Evolutionary conservation across 2,329 filamentous ascomycete species (phyloP).

Genomic region (Pezicula radicicola): DNA sequence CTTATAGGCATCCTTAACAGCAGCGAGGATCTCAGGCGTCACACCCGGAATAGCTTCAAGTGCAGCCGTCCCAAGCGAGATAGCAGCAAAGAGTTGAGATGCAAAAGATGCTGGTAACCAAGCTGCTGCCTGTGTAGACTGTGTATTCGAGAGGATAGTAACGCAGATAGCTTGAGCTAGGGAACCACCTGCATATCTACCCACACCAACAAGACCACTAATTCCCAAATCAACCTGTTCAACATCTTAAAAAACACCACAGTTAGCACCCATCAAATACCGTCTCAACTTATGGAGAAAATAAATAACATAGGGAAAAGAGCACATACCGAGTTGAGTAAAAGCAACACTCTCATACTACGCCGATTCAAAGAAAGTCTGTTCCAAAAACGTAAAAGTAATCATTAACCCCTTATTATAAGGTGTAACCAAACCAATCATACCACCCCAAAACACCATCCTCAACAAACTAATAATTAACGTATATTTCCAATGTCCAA

Average conservation of each 20-base stretch:
- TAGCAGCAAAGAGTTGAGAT: background rate
- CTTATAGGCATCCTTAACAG: background rate
- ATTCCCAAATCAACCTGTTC: conserved; percentile 1
- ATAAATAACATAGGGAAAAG: too few species aligned
- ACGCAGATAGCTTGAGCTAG: conserved; percentile 1
- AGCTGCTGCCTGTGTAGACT: background rate
- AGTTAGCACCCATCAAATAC: too few species aligned
- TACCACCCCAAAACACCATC: background rate
- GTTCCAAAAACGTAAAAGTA: conserved; percentile 3
- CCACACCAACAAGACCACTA: conserved; percentile 3
- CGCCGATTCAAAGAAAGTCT: conserved; percentile 4
- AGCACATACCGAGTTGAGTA: background rate
- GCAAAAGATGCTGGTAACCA: background rate
- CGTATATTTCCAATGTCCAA: background rate
- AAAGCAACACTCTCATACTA: conserved; percentile 2
- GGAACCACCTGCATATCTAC: conserved; percentile 1
- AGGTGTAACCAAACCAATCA: background rate
- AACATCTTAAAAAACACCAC: background rate
- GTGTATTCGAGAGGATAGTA: background rate
- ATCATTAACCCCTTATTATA: conserved; percentile 2
- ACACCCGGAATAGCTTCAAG: background rate
- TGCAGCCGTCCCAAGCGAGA: background rate
- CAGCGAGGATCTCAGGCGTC: background rate
- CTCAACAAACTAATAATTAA: background rate
- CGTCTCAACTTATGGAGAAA: too few species aligned